These are phyloP conservation scores for Zygoascus hellenicus DNA, from an alignment of 1,139 yeast species.

Conservation along the genomic window DNA sequence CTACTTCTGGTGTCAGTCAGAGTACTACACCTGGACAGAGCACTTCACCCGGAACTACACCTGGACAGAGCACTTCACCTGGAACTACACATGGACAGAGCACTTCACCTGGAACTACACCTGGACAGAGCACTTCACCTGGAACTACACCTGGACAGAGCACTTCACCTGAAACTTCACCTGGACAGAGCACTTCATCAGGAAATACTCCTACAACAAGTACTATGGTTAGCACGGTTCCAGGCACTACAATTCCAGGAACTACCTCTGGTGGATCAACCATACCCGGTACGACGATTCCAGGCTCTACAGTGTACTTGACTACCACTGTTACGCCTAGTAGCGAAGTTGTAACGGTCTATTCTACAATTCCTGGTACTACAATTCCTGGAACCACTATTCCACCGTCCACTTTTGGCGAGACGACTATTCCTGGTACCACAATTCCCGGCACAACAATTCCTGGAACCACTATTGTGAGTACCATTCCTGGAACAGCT, in stretches of 20 bases:
- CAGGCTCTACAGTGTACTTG: slow-evolving; percentile 14
- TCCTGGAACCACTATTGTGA: slow-evolving; percentile 16
- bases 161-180: neutral
- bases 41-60: slow-evolving; percentile 5
- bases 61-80: slow-evolving; percentile 12
- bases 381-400: slow-evolving; percentile 17
- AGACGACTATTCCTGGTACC: slow-evolving; percentile 10
- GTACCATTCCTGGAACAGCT: slow-evolving; percentile 18
- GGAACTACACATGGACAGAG: slow-evolving; percentile 5
- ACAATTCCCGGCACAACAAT: slow-evolving; percentile 12
- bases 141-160: slow-evolving; percentile 11
- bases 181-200: neutral
- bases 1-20: neutral
- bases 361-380: slow-evolving; percentile 16
- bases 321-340: slow-evolving; percentile 13
- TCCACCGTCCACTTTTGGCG: slow-evolving; percentile 13
- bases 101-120: neutral
- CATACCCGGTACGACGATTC: slow-evolving; percentile 18
- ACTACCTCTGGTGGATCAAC: slow-evolving; percentile 14
- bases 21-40: slow-evolving; percentile 5
- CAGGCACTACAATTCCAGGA: slow-evolving; percentile 18
- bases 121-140: slow-evolving; percentile 5
- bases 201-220: neutral
- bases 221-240: slow-evolving; percentile 13
- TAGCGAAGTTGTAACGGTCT: slow-evolving; percentile 9